A percentile compares a stretch with the other conserved stretches of the same genome.
Evolutionary conservation across 768 basidiomycete species (phyloP).

Genomic region (Leccinum disarticulatum): DNA sequence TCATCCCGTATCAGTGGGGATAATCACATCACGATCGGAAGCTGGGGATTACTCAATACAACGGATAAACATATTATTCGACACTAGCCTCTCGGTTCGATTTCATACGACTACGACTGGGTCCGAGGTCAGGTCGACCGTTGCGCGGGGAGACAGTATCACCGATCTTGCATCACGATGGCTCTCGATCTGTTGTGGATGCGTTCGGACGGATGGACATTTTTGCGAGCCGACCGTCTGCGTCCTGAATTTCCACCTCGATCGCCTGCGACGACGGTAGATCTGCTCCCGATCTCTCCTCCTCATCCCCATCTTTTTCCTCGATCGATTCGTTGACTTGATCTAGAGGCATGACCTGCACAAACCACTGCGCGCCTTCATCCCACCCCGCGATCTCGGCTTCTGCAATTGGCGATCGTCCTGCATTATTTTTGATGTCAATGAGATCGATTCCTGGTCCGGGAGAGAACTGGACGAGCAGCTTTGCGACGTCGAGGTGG

Average conservation of each 20-base stretch:
- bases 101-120: neutral
- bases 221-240: slow-evolving; percentile 65
- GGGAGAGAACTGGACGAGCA: slow-evolving; percentile 52
- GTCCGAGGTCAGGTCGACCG: neutral
- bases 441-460: slow-evolving; percentile 70
- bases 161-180: neutral
- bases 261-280: slow-evolving; percentile 39
- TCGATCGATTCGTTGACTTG: slow-evolving; percentile 32
- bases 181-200: neutral
- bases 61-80: neutral
- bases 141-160: neutral
- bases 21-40: neutral
- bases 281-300: slow-evolving; percentile 13
- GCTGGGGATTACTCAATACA: neutral
- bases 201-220: slow-evolving; percentile 45
- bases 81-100: neutral
- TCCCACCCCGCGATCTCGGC: slow-evolving; percentile 81
- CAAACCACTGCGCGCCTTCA: slow-evolving; percentile 82
- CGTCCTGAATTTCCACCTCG: slow-evolving; percentile 71
- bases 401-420: slow-evolving; percentile 76
- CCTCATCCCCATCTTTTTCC: slow-evolving; percentile 30
- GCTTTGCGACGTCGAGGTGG: slow-evolving; percentile 62
- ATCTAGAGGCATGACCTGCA: slow-evolving; percentile 76
- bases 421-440: slow-evolving; percentile 72
- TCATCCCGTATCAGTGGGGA: neutral